Evolutionary conservation across 345 rosid genomes (phyloP).

Genomic region (Carallia pectinifolia): DNA sequence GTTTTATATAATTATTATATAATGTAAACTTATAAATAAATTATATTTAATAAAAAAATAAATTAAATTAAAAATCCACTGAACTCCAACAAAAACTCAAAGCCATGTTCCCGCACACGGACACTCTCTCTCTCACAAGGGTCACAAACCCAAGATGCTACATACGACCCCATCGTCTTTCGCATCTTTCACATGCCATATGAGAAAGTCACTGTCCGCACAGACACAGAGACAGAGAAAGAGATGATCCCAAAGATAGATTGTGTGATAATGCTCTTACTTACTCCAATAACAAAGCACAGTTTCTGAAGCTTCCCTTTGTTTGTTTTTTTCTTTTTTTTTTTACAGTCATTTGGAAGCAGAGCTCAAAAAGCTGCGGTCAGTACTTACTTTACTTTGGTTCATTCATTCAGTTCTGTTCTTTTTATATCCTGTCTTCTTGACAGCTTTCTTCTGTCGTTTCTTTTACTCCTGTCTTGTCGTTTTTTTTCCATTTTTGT

Average conservation of each 20-base stretch:
- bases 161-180: too few relatives aligned
- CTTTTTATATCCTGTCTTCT: too few relatives aligned
- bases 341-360: not conserved
- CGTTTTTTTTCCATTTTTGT: not conserved
- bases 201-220: not conserved
- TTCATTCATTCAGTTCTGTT: too few relatives aligned
- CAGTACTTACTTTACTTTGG: not conserved
- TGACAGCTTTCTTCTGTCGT: not conserved
- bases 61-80: too few relatives aligned
- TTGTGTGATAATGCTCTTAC: too few relatives aligned
- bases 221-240: not conserved
- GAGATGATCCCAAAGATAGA: conserved; percentile 11
- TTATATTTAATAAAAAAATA: too few relatives aligned
- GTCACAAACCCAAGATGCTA: too few relatives aligned
- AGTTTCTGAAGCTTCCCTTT: not conserved
- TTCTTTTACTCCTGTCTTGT: not conserved
- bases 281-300: too few relatives aligned
- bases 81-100: not conserved
- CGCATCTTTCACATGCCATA: not conserved
- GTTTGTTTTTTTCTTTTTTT: not conserved
- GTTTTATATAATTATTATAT: too few relatives aligned
- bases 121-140: not conserved
- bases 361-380: conserved; percentile 4
- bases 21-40: too few relatives aligned
- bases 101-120: conserved; percentile 33